A percentile compares a stretch with the other conserved stretches of the same genome.
Conservation (phyloP, 2,329 filamentous ascomycete genomes). For the Lojkania enalia region DNA sequence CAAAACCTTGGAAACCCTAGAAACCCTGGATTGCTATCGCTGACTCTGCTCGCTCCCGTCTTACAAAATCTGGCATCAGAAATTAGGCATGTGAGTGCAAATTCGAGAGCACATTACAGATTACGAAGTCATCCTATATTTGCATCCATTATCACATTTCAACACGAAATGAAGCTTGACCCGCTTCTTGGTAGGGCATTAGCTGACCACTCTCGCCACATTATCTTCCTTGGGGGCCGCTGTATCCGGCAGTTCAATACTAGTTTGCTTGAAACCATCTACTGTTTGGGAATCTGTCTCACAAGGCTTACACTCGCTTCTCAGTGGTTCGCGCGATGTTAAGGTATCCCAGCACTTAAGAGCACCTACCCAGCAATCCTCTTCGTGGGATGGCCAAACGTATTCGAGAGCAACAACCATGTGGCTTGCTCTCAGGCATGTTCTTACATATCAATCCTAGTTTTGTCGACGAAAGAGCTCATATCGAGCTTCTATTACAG, state of each 20-base stretch:
- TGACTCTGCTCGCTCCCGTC: neutral
- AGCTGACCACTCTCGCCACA: slow-evolving; percentile 11
- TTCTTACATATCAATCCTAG: slow-evolving; percentile 5
- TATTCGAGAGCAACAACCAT: slow-evolving; percentile 4
- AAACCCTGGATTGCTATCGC: neutral
- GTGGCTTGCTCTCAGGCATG: slow-evolving; percentile 3
- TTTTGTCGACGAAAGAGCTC: neutral
- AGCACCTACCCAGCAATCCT: slow-evolving; percentile 2
- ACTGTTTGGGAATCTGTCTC: slow-evolving; percentile 8
- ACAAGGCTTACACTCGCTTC: slow-evolving; percentile 1
- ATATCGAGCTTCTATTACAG: too few species aligned
- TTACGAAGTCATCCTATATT: slow-evolving; percentile 15
- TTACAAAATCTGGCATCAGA: too few species aligned
- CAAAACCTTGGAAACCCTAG: slow-evolving; percentile 1
- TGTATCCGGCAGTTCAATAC: slow-evolving; percentile 7
- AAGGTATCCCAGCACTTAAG: slow-evolving; percentile 5
- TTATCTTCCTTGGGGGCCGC: slow-evolving; percentile 2
- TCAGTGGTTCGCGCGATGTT: neutral
- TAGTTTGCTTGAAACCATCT: slow-evolving; percentile 7
- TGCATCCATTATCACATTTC: slow-evolving; percentile 9
- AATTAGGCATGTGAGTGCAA: slow-evolving; percentile 1
- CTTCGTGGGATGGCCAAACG: slow-evolving; percentile 10
- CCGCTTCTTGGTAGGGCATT: slow-evolving; percentile 12
- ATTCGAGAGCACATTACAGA: slow-evolving; percentile 6
- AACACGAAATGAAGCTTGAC: slow-evolving; percentile 9